A percentile compares a stretch with the other conserved stretches of the same genome.
phyloP scores from a whole-genome alignment of 169 alveolate species.

The Sarcocystis neurona region DNA sequence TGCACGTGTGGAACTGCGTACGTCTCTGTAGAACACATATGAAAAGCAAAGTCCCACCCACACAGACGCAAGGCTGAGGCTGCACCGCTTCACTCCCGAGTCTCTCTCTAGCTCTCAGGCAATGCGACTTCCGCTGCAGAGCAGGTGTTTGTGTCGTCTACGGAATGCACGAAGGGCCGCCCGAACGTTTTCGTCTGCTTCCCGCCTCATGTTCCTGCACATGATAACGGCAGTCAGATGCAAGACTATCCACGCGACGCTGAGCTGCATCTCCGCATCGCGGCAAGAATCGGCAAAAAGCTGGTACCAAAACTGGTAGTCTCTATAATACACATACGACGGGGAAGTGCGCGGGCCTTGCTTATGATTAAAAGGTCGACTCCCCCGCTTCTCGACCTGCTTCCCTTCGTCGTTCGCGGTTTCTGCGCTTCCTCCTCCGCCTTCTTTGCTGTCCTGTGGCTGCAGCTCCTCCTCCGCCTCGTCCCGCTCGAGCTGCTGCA shows the following conservation, averaged over 20 bases:
- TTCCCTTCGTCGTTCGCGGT: not conserved
- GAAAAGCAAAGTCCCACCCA: no score
- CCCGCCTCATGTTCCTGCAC: not conserved
- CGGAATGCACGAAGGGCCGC: not conserved
- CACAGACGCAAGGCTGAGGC: no score
- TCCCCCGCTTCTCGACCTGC: not conserved
- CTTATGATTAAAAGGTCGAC: not conserved
- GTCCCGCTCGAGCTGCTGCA: not conserved
- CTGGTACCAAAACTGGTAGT: conserved; percentile 13
- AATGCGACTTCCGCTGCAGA: no score
- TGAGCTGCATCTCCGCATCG: conserved; percentile 17
- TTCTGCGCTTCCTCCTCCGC: not conserved
- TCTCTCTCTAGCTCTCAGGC: no score
- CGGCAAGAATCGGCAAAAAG: not conserved
- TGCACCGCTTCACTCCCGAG: no score
- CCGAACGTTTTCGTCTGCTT: not conserved
- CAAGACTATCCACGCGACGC: conserved; percentile 15
- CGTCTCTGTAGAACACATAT: no score
- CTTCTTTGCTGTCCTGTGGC: not conserved
- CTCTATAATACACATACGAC: conserved; percentile 1
- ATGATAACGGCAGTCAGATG: not conserved
- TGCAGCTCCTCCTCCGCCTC: not conserved
- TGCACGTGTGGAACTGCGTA: no score
- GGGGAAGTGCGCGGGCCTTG: not conserved
- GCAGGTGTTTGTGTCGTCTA: no score